Conservation (phyloP, 768 basidiomycete species). For the Boletus sp. region DNA sequence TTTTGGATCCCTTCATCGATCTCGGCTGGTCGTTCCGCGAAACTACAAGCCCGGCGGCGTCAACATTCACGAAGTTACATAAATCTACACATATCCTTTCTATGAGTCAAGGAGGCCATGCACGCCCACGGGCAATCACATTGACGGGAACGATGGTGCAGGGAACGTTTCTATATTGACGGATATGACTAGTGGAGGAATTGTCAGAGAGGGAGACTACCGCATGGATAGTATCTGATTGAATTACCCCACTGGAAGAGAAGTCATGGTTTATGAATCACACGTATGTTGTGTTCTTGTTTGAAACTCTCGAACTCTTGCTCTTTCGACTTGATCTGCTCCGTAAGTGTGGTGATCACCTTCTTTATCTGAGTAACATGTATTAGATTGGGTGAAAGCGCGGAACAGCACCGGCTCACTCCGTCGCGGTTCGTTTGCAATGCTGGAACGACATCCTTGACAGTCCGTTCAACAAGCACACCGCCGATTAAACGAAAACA, state of each 20-base stretch:
- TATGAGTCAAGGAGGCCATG: not conserved
- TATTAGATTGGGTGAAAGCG: conserved; percentile 3
- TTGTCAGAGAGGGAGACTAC: not conserved
- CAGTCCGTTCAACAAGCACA: conserved; percentile 92
- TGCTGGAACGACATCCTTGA: conserved; percentile 90
- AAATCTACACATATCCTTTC: not conserved
- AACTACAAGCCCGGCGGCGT: not conserved
- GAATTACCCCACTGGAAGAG: conserved; percentile 2
- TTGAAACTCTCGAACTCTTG: conserved; percentile 80
- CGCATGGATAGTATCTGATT: not conserved
- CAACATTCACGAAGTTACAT: not conserved
- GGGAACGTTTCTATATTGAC: not conserved
- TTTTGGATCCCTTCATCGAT: not conserved
- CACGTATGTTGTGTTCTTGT: conserved; percentile 71
- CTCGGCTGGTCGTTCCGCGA: not conserved
- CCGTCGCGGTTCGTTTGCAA: conserved; percentile 88
- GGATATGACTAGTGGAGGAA: not conserved
- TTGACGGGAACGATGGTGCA: not conserved
- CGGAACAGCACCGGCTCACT: conserved; percentile 43
- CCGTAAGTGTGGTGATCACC: conserved; percentile 72
- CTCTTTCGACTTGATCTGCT: conserved; percentile 89
- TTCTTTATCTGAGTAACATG: conserved; percentile 64
- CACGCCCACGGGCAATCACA: not conserved
- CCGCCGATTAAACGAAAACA: conserved; percentile 97
- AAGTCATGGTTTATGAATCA: conserved; percentile 38